Percentiles rank a stretch among this genome's conserved stretches.
Evolutionary conservation across 441 rosid species (phyloP).

Genomic region (Gossypium lobatum): DNA sequence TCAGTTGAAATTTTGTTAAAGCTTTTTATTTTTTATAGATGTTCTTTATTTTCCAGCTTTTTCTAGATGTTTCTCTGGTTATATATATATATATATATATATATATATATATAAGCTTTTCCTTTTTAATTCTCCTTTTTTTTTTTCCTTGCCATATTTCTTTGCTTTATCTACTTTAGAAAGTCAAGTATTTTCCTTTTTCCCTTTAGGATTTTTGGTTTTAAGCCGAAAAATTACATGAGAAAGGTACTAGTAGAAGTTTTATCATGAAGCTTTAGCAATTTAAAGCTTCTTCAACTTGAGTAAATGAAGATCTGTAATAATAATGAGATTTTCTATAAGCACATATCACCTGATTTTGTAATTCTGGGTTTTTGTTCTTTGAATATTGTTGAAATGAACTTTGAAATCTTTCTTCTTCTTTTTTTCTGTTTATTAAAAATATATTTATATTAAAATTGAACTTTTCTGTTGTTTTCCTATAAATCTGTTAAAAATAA

Average conservation of each 20-base stretch:
- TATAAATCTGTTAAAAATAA: neutral
- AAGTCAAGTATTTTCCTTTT: neutral
- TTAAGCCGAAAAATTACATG: neutral
- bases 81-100: too few species aligned
- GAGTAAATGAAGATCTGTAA: slow-evolving; percentile 1
- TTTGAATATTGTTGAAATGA: neutral
- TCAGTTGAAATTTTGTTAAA: neutral
- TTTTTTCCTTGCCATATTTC: neutral
- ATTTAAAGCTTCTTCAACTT: neutral
- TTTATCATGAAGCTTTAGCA: neutral
- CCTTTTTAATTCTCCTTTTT: neutral
- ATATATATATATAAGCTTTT: too few species aligned
- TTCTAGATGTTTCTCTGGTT: too few species aligned
- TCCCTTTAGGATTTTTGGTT: neutral
- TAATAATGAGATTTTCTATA: neutral
- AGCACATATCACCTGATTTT: neutral
- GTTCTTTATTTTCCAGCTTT: neutral
- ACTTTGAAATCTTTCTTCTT: neutral
- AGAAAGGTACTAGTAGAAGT: neutral
- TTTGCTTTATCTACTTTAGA: neutral
- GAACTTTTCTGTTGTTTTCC: too few species aligned
- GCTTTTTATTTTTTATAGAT: neutral
- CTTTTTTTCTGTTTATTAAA: too few species aligned
- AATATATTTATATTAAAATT: too few species aligned
- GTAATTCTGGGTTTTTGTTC: neutral